These are phyloP conservation scores for Physocladia obscura DNA, from an alignment of 192 early-diverging fungal genomes.

Conservation along the genomic window DNA sequence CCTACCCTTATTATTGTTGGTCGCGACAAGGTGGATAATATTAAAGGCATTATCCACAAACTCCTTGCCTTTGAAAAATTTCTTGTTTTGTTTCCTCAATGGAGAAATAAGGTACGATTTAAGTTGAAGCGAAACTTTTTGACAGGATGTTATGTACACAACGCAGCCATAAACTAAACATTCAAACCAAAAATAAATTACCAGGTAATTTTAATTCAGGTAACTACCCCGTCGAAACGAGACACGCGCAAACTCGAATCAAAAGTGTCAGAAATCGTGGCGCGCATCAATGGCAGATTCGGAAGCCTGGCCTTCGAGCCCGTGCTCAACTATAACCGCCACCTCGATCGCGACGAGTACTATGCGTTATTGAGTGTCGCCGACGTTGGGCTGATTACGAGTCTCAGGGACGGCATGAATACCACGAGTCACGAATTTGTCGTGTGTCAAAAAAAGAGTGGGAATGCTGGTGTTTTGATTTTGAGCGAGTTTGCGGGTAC, in stretches of 20 bases:
- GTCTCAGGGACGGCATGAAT: slow-evolving; percentile 96
- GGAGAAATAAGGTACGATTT: slow-evolving; percentile 86
- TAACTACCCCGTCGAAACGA: slow-evolving; percentile 81
- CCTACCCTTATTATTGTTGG: slow-evolving; percentile 98
- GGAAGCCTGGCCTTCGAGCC: slow-evolving; percentile 95
- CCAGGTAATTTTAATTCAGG: slow-evolving; percentile 93
- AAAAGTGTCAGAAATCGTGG: slow-evolving; percentile 87
- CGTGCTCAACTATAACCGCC: slow-evolving; percentile 88
- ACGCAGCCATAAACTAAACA: not conserved
- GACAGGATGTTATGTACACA: not conserved
- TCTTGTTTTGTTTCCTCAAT: slow-evolving; percentile 85
- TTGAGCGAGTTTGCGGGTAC: slow-evolving; percentile 97
- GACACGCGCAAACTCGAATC: slow-evolving; percentile 60
- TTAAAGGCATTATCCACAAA: slow-evolving; percentile 93
- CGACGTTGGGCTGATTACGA: slow-evolving; percentile 90
- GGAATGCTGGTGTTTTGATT: slow-evolving; percentile 83
- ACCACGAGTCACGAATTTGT: slow-evolving; percentile 92
- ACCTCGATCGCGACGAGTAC: slow-evolving; percentile 94
- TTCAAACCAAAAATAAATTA: slow-evolving; percentile 30
- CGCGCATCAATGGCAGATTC: slow-evolving; percentile 90
- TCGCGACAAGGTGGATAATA: slow-evolving; percentile 91
- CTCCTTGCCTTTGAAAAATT: slow-evolving; percentile 94
- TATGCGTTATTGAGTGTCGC: slow-evolving; percentile 88
- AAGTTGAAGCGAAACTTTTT: too few relatives aligned
- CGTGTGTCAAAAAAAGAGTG: slow-evolving; percentile 79